Percentiles rank a stretch among this genome's conserved stretches.
These are phyloP conservation scores for Leonotis leonurus DNA, from an alignment of 257 asterid genomes.

Conservation along the genomic window DNA sequence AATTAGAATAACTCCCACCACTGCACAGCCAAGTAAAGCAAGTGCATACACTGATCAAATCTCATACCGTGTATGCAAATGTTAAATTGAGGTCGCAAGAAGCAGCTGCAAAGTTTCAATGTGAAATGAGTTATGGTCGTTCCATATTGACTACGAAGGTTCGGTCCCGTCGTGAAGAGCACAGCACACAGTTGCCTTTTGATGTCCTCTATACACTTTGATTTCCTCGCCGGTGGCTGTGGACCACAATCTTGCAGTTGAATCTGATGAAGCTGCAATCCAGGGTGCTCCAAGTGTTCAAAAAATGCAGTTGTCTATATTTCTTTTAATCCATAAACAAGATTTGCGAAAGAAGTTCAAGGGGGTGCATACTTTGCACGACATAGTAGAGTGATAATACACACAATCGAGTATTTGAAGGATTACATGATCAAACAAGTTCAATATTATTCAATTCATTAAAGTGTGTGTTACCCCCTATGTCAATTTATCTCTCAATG, in stretches of 20 bases:
- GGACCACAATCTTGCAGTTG: conserved; percentile 89
- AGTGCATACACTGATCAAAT: neutral
- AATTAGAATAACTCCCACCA: neutral
- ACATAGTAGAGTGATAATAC: too few relatives aligned
- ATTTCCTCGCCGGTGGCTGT: conserved; percentile 74
- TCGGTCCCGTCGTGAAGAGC: conserved; percentile 96
- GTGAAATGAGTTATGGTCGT: neutral
- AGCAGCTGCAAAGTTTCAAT: neutral
- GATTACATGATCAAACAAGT: neutral
- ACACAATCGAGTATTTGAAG: too few relatives aligned
- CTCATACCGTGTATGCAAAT: neutral
- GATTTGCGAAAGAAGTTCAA: neutral
- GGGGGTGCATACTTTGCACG: neutral
- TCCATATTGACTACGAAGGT: conserved; percentile 27
- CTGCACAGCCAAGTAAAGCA: neutral
- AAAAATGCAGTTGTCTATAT: neutral
- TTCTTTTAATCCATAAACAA: neutral
- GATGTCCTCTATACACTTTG: conserved; percentile 83
- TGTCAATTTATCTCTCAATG: too few relatives aligned
- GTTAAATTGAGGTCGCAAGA: neutral
- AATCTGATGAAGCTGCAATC: conserved; percentile 83
- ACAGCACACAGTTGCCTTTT: conserved; percentile 88
- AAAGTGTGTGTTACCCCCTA: neutral
- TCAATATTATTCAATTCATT: neutral
- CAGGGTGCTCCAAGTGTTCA: neutral